Base-by-base conservation (phyloP, 352 stramenopile species). In the Phytophthora fragariae region DNA sequence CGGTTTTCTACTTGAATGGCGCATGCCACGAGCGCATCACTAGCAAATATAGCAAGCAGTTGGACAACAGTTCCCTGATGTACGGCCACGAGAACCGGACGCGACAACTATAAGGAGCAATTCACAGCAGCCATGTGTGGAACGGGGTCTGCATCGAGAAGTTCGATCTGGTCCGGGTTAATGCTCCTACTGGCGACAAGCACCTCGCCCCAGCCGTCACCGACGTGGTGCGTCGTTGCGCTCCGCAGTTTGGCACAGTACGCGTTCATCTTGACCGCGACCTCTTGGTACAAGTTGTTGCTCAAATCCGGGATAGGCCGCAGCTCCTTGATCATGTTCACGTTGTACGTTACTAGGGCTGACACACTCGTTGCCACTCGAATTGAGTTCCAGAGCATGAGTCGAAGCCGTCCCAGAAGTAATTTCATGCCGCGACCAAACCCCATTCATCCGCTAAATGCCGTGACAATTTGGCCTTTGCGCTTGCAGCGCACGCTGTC, bases 401-500 rank as follows among this genome's bases (percentile, higher is more conserved):
- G 27, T 31, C 27, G 27, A 31, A 2, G 27, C 27, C 27, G 27
- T 31, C 2, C 27, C 27, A 31, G 27, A 31, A 31, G 27, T 31
- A 31, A 31, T 31, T 31, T 31, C 27, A 31, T 31, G 27, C 27
- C 27, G 27, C 11, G 8, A 27, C 10, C 19, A 6, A 55, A 17
- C 49, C 1, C 21, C 49, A 37, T 27, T 56, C n/a, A 65, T 31
- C 31, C 41, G 31, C 63, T 35, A 24, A 75, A 75, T 15, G 54
- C 44, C 27, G 49, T 59, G 50, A 71, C 56, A 37, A 75, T 10
- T 33, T 62, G 57, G 7, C 49, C 14, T 57, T 72, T 72, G 31
- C 69, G 69, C 24, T 47, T 72, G 31, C 62, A 76, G 14, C 19
- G 35, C 19, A 81, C 70, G 15, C 27, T 24, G 14, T 84, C 77